Conservation (phyloP, 495 filamentous ascomycete genomes). For the Umbilicaria muhlenbergii region DNA sequence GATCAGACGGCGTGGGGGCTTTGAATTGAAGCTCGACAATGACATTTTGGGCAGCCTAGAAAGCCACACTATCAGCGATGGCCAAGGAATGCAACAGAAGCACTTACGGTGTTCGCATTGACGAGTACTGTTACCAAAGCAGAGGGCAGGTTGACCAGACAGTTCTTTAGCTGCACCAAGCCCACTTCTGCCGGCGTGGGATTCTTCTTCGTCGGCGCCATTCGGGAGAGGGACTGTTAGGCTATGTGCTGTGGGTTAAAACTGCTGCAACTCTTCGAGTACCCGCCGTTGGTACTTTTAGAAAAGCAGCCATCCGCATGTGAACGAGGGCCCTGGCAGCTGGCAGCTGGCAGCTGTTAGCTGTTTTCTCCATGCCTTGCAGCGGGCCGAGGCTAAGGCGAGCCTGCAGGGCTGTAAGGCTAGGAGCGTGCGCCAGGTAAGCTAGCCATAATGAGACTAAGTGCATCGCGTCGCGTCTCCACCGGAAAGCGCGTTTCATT, state of each 20-base stretch:
- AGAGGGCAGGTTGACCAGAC: conserved; percentile 83
- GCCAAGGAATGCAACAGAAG: background rate
- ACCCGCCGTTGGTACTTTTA: too few species aligned
- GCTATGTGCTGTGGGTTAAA: background rate
- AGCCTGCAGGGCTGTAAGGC: too few species aligned
- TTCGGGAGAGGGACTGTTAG: conserved; percentile 16
- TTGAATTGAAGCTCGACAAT: conserved; percentile 74
- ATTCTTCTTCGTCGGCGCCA: conserved; percentile 50
- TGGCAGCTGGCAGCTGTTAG: too few species aligned
- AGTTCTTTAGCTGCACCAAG: conserved; percentile 75
- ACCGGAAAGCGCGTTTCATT: too few species aligned
- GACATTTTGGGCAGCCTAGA: conserved; percentile 81
- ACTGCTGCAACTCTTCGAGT: background rate
- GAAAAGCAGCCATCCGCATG: too few species aligned
- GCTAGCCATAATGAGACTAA: too few species aligned
- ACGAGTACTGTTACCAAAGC: conserved; percentile 68
- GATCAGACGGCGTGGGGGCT: conserved; percentile 18
- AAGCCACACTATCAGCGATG: background rate
- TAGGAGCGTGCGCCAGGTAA: too few species aligned
- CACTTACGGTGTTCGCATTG: conserved; percentile 71
- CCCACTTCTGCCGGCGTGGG: conserved; percentile 61
- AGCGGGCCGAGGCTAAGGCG: conserved; percentile 1
- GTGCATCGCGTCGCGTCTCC: too few species aligned
- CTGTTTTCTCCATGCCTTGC: too few species aligned
- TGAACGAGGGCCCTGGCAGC: background rate